Percentiles rank a stretch among this genome's conserved stretches.
Conservation (phyloP, 1,139 yeast species). For the Kodamaea alishanica region DNA sequence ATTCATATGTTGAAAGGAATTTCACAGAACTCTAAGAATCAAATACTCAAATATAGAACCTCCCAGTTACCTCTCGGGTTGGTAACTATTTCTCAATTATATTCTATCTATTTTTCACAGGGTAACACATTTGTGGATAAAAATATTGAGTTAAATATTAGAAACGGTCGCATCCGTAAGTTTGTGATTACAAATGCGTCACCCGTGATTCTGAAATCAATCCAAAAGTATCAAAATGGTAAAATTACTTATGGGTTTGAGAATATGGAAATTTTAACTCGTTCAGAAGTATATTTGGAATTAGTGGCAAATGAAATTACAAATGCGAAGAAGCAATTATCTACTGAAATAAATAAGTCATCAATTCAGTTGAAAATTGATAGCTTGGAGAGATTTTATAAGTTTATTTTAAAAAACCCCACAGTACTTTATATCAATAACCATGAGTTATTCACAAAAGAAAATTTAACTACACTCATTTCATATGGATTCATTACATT, state of each 20-base stretch:
- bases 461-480: constrained; percentile 37
- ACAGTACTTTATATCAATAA: constrained; percentile 29
- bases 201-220: constrained; percentile 41
- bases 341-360: constrained; percentile 6
- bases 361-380: constrained; percentile 7
- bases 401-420: constrained; percentile 26
- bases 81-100: constrained; percentile 38
- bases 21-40: constrained; percentile 35
- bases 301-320: constrained; percentile 15
- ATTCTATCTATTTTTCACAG: constrained; percentile 36
- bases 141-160: constrained; percentile 31
- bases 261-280: constrained; percentile 39
- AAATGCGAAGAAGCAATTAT: constrained; percentile 2
- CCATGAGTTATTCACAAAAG: constrained; percentile 23
- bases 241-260: constrained; percentile 46
- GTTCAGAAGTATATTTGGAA: constrained; percentile 22
- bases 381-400: constrained; percentile 23
- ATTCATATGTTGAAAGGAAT: constrained; percentile 35
- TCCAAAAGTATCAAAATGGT: constrained; percentile 30
- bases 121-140: constrained; percentile 47
- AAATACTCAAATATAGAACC: constrained; percentile 33
- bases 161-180: constrained; percentile 34
- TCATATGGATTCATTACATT: constrained; percentile 55
- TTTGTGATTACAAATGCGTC: constrained; percentile 45
- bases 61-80: constrained; percentile 32